A percentile compares a stretch with the other conserved stretches of the same genome.
phyloP scores from a whole-genome alignment of 169 alveolate species.

The Plasmodium malariae region DNA sequence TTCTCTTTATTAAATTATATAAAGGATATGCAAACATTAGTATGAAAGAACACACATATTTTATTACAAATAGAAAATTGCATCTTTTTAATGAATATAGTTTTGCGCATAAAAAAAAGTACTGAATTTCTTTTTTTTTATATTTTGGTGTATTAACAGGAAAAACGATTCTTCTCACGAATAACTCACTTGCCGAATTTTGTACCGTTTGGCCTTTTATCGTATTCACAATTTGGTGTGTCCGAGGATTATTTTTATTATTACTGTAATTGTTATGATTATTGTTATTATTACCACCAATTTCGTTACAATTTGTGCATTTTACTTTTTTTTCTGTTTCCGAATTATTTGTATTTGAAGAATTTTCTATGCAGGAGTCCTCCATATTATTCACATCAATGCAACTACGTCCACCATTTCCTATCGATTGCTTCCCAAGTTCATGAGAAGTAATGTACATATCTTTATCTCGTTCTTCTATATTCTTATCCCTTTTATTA shows the following conservation, averaged over 20 bases:
- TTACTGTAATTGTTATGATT: too few species aligned
- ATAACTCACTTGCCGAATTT: constrained; percentile 20
- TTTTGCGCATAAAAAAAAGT: constrained; percentile 60
- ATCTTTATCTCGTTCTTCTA: constrained; percentile 1
- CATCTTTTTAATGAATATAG: constrained; percentile 3
- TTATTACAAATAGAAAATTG: constrained; percentile 15
- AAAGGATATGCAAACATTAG: constrained; percentile 53
- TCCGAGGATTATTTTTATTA: too few species aligned
- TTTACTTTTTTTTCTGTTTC: background rate
- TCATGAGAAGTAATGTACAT: background rate
- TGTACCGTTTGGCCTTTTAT: background rate
- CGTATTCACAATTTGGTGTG: background rate
- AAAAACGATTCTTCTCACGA: constrained; percentile 22
- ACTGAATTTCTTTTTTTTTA: constrained; percentile 35
- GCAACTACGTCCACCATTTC: background rate
- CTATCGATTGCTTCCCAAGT: background rate
- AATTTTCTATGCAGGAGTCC: background rate
- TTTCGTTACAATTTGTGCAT: background rate
- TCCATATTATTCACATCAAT: background rate
- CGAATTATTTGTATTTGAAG: background rate
- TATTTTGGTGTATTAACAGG: constrained; percentile 42
- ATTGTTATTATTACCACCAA: background rate
- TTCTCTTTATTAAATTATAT: constrained; percentile 62
- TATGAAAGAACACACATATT: constrained; percentile 13
- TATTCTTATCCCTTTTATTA: background rate